Percentiles rank a stretch among this genome's conserved stretches.
Conservation (phyloP, 2,329 filamentous ascomycete species). For the Microdochium trichocladiopsis region DNA sequence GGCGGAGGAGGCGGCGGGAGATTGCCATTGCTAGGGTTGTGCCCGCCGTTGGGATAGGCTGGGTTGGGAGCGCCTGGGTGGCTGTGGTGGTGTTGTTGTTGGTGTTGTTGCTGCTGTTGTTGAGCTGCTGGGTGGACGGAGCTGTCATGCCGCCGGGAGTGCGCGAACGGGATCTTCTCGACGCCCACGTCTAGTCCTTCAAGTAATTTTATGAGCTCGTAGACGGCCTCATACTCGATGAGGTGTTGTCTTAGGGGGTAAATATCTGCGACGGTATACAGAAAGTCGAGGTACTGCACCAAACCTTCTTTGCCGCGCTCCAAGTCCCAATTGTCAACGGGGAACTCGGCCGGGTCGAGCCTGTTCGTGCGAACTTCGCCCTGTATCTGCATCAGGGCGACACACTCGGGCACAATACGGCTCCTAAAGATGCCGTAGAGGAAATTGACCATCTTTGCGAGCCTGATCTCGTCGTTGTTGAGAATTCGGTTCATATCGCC, state of each 20-base stretch:
- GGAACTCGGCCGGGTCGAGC: slow-evolving; percentile 78
- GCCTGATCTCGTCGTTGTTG: slow-evolving; percentile 46
- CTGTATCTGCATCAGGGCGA: slow-evolving; percentile 89
- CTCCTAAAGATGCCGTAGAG: slow-evolving; percentile 89
- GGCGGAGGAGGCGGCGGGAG: slow-evolving; percentile 32
- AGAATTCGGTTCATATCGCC: slow-evolving; percentile 15
- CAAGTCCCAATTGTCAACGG: slow-evolving; percentile 95
- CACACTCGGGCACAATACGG: slow-evolving; percentile 88
- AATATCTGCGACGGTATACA: slow-evolving; percentile 82
- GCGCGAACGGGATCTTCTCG: slow-evolving; percentile 67
- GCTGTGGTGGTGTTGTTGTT: slow-evolving; percentile 13
- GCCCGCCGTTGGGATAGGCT: slow-evolving; percentile 26
- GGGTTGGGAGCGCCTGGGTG: slow-evolving; percentile 13
- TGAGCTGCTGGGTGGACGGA: not conserved
- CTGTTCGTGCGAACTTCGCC: slow-evolving; percentile 76
- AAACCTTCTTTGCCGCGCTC: slow-evolving; percentile 93
- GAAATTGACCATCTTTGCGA: slow-evolving; percentile 69
- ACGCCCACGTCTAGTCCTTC: slow-evolving; percentile 84
- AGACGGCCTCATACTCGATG: slow-evolving; percentile 86
- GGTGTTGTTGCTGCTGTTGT: not conserved
- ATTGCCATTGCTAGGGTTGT: slow-evolving; percentile 18
- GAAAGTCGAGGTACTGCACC: slow-evolving; percentile 89
- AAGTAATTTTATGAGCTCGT: slow-evolving; percentile 80
- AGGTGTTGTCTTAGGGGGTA: slow-evolving; percentile 76
- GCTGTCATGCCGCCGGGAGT: slow-evolving; percentile 18